Base-by-base conservation (phyloP, 139 green algal species). In the Nannochloris sp. region DNA sequence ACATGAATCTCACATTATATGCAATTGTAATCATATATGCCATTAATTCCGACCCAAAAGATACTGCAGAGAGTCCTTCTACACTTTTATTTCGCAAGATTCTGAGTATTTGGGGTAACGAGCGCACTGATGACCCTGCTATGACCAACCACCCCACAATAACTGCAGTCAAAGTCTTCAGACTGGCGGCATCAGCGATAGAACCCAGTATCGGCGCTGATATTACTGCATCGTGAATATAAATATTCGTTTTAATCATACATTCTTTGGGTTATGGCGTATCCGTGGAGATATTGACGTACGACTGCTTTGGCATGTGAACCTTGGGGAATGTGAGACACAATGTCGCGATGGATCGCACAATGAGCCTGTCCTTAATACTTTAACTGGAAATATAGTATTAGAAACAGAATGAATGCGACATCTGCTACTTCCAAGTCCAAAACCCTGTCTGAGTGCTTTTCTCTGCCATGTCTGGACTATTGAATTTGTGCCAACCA, bases 1-100 rank as follows among this genome's bases (percentile, higher is more conserved):
- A 87, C 5, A 59, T 65, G 12, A 59, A 49, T 5, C 40, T 29
- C 5, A 82, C 5, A 65, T 91, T 91, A 75, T 92, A 92, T 0
- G 79, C 77, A 1, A 87, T 66, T 2, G 58, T 75, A n/a, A 92
- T 72, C 1, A 70, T 80, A 73, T 85, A 92, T 46, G 76, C 83
- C 17, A 82, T 29, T 23, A 91, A 69, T 70, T 92, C 85, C 29
- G 77, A 61, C 3, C 81, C 25, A 55, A 82, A 77, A 31, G 82
- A 78, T 2, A 70, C 73, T 1, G 88, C 63, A 0, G 76, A 87
- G 16, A 92, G 60, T 40, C 85, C 85, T 67, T 79, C 20, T 13
- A 25, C 11, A 26, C 13, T 82, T 23, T 75, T 72, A 59, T 71
- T 78, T 29, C 62, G 63, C 5, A 74, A 2, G 14, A 85, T 83